Conservation (phyloP, 768 basidiomycete genomes). For the Trametes maxima region DNA sequence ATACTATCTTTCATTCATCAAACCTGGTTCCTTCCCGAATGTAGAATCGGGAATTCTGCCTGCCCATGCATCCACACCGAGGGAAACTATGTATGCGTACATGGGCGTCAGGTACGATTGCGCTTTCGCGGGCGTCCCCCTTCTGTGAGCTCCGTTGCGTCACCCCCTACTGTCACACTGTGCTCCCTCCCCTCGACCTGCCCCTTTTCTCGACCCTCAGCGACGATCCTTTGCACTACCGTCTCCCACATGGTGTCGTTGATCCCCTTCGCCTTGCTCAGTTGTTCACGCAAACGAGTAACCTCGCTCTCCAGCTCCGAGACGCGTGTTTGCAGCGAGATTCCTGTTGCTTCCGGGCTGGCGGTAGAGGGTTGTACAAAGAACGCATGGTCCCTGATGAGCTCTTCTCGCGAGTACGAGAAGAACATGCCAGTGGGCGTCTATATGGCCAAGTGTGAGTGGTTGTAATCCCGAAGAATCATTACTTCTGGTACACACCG, state of each 20-base stretch:
- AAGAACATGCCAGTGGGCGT: slow-evolving; percentile 28
- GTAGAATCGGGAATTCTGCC: background rate
- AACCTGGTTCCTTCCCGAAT: background rate
- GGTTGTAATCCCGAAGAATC: background rate
- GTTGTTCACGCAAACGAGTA: slow-evolving; percentile 60
- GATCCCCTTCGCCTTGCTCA: slow-evolving; percentile 85
- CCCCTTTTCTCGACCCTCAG: slow-evolving; percentile 38
- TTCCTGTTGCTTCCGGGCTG: slow-evolving; percentile 35
- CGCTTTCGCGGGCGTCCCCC: slow-evolving; percentile 25
- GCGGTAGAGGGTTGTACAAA: slow-evolving; percentile 54
- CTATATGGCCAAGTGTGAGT: slow-evolving; percentile 14
- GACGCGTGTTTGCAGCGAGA: slow-evolving; percentile 57
- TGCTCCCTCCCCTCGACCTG: slow-evolving; percentile 19
- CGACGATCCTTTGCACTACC: slow-evolving; percentile 66
- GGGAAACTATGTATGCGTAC: too few species aligned
- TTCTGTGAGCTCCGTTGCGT: slow-evolving; percentile 14
- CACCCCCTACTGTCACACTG: slow-evolving; percentile 14
- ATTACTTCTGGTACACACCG: slow-evolving; percentile 36
- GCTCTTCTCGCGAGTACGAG: slow-evolving; percentile 52
- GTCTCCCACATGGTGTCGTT: slow-evolving; percentile 95
- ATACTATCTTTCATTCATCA: background rate
- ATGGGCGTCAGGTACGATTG: slow-evolving; percentile 19
- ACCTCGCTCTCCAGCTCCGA: slow-evolving; percentile 76
- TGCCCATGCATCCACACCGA: background rate
- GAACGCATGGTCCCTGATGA: slow-evolving; percentile 65